A percentile compares a stretch with the other conserved stretches of the same genome.
Conservation (phyloP, 768 basidiomycete genomes). For the Hebeloma cylindrosporum region DNA sequence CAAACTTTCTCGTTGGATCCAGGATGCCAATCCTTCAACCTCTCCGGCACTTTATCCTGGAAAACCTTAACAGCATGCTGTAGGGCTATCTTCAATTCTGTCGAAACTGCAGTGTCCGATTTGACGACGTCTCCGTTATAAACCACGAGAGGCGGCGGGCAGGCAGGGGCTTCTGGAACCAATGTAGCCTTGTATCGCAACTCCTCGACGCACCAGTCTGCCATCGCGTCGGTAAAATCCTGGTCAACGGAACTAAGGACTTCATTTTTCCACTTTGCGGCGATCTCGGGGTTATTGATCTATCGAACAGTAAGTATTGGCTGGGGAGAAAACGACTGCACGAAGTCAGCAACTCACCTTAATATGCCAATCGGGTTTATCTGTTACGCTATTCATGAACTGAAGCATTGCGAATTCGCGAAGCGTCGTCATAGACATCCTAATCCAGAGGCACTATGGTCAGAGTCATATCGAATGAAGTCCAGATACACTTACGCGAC, state of each 20-base stretch:
- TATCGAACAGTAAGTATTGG: not conserved
- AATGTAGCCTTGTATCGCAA: conserved; percentile 24
- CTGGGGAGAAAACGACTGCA: not conserved
- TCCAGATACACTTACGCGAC: conserved; percentile 8
- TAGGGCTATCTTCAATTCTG: conserved; percentile 23
- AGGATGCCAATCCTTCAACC: conserved; percentile 47
- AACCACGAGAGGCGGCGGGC: conserved; percentile 18
- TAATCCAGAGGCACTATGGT: conserved; percentile 3
- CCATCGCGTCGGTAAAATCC: conserved; percentile 27
- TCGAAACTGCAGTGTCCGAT: conserved; percentile 33
- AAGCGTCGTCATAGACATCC: conserved; percentile 23
- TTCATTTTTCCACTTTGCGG: conserved; percentile 28
- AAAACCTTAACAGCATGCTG: conserved; percentile 28
- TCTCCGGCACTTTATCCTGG: conserved; percentile 34
- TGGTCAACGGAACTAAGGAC: conserved; percentile 9
- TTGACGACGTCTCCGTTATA: conserved; percentile 31
- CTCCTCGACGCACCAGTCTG: conserved; percentile 27
- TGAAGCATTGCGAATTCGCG: conserved; percentile 35
- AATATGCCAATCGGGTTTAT: conserved; percentile 33
- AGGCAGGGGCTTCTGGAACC: conserved; percentile 5
- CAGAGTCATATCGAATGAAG: not conserved
- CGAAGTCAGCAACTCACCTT: conserved; percentile 23
- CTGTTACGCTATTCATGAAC: conserved; percentile 36
- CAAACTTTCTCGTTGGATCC: conserved; percentile 41
- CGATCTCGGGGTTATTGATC: conserved; percentile 24